Evolutionary conservation across 345 rosid genomes (phyloP).

Genomic region (Acer saccharum): DNA sequence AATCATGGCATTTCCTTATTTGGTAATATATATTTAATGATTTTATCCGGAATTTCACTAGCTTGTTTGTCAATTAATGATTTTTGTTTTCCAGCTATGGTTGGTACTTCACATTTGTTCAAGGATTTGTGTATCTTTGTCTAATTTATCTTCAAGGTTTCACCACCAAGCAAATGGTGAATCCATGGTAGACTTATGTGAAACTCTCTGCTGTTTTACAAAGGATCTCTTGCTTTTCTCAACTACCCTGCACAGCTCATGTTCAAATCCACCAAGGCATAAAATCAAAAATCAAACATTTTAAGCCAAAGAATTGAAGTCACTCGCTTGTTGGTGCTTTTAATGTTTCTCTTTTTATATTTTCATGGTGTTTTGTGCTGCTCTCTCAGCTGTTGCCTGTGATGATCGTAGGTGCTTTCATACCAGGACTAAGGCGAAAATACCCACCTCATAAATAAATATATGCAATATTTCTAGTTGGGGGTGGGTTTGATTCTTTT

Average conservation of each 20-base stretch:
- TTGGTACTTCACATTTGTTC: conserved; percentile 97
- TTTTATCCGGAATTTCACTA: neutral
- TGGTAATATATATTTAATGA: conserved; percentile 5
- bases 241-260: conserved; percentile 98
- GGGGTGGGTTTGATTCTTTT: conserved; percentile 73
- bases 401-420: conserved; percentile 96
- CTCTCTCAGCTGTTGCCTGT: conserved; percentile 75
- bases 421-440: conserved; percentile 88
- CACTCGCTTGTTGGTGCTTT: neutral
- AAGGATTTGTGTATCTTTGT: conserved; percentile 90
- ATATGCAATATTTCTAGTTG: conserved; percentile 78
- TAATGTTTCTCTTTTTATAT: too few relatives aligned
- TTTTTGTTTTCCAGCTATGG: conserved; percentile 63
- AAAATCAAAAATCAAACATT: neutral
- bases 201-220: conserved; percentile 95
- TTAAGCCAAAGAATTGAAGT: too few relatives aligned
- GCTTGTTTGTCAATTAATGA: neutral
- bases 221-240: conserved; percentile 94
- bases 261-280: conserved; percentile 98
- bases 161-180: conserved; percentile 85
- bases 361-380: neutral
- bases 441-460: conserved; percentile 80
- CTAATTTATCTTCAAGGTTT: conserved; percentile 94
- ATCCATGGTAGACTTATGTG: conserved; percentile 93
- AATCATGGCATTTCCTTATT: neutral